These are phyloP conservation scores for Blastobotrys elegans DNA, from an alignment of 1,139 yeast genomes.

Conservation along the genomic window DNA sequence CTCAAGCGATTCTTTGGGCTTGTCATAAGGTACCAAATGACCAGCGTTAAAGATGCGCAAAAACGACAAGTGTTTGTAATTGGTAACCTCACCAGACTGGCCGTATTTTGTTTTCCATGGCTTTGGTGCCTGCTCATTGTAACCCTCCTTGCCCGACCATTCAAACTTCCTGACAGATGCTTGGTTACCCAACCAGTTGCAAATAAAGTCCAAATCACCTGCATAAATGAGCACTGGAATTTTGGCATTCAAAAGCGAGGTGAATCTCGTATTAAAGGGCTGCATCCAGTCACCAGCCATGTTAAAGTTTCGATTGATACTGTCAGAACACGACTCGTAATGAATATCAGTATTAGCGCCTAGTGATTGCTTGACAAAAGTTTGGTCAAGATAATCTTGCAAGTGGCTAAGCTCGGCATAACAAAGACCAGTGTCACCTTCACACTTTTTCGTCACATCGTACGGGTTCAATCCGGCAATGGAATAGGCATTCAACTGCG, in stretches of 20 bases:
- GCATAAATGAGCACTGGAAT: conserved; percentile 74
- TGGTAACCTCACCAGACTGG: conserved; percentile 56
- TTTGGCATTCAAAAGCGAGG: conserved; percentile 54
- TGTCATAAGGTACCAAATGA: conserved; percentile 72
- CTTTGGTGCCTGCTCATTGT: conserved; percentile 31
- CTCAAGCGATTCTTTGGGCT: conserved; percentile 62
- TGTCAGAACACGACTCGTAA: conserved; percentile 69
- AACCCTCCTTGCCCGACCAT: conserved; percentile 47
- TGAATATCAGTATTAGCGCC: conserved; percentile 81
- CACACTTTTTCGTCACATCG: conserved; percentile 85
- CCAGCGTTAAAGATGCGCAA: conserved; percentile 64
- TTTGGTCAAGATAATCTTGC: conserved; percentile 62
- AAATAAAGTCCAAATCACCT: conserved; percentile 85
- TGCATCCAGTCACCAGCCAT: conserved; percentile 64
- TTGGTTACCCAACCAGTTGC: conserved; percentile 85
- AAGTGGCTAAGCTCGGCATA: conserved; percentile 63
- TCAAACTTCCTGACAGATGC: conserved; percentile 69
- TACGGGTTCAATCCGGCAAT: conserved; percentile 88
- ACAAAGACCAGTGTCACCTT: conserved; percentile 64
- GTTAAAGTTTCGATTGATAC: conserved; percentile 49
- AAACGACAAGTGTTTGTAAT: conserved; percentile 53
- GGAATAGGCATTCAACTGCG: conserved; percentile 81
- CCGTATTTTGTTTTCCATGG: conserved; percentile 37
- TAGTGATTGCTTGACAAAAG: conserved; percentile 64
- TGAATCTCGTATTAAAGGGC: conserved; percentile 58